Base-by-base conservation (phyloP, 805 yeast species). In the Diddensiella santjacobensis region DNA sequence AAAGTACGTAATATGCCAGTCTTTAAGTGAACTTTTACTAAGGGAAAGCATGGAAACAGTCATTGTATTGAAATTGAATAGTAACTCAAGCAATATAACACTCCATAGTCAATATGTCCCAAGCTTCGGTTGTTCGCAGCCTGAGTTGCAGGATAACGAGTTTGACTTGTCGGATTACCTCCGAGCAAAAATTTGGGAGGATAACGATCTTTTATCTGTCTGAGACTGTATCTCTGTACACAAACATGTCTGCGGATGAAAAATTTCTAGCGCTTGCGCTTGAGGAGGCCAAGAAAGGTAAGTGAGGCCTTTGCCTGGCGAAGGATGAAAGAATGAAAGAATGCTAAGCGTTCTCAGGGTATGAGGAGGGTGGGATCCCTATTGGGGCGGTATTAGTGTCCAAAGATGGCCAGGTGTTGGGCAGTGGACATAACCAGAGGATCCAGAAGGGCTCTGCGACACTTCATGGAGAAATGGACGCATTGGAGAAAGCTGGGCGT, bases 401-500 rank as follows among this genome's bases (percentile, higher is more conserved):
- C 45, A 81, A 77, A 55, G 90, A 85, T 51, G 97, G 97, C 17
- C 77, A 79, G 2, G 77, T 91, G 10, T 71, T 90, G 10, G 96
- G 96, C 22, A 73, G 81, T 42, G 98, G 99, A 11, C 98, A 88
- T 67, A 91, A 91, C 67, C 74, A 80, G 81, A 77, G 99, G 59
- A 76, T 91, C 53, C 98, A 91, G 67, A 85, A 87, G 64, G 71
- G 75, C 17, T 84, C 95, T 10, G 80, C 96, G 15, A 87, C 84
- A 15, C 71, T 91, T 50, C 99, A 91, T 60, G 99, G 96, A 18
- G 99, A 91, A 64, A 93, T 87, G 58, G 77, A 90, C 8, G 81
- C 96, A 5, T 72, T 93, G 50, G 96, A 89, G 61, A 82, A 86
- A 54, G 95, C 96, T 18, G 98, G 98, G 4, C 78, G 98, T 60